Conservation (phyloP, 2,329 filamentous ascomycete species). For the Plectosphaerella plurivora region DNA sequence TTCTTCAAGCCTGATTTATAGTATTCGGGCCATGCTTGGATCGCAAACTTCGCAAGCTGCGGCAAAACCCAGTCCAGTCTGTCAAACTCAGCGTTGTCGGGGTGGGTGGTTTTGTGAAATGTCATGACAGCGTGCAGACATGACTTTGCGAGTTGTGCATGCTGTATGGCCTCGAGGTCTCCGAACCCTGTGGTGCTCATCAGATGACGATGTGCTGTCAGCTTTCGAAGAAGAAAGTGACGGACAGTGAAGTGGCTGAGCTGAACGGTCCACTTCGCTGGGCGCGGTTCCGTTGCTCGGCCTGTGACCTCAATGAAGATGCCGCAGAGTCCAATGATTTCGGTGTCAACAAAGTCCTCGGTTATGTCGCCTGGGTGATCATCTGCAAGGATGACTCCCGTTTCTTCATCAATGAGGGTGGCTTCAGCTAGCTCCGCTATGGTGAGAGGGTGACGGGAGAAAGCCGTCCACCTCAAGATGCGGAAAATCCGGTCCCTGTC, state of each 20-base stretch:
- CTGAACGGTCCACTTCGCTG: slow-evolving; percentile 4
- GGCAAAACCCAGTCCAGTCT: background rate
- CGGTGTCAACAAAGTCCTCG: slow-evolving; percentile 20
- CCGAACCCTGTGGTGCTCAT: background rate
- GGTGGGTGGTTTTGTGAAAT: background rate
- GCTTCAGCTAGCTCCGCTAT: slow-evolving; percentile 19
- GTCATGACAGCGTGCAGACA: slow-evolving; percentile 1
- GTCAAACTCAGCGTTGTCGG: no score
- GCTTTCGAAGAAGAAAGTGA: slow-evolving; percentile 12
- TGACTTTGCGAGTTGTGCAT: background rate
- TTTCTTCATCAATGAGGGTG: slow-evolving; percentile 12
- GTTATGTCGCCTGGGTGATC: slow-evolving; percentile 20
- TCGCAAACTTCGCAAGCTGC: background rate
- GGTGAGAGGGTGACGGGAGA: slow-evolving; percentile 14
- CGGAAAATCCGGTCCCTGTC: slow-evolving; percentile 17
- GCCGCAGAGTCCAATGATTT: slow-evolving; percentile 21
- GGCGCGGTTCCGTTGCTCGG: rapidly evolving
- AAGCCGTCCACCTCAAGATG: slow-evolving; percentile 24
- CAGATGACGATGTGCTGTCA: background rate
- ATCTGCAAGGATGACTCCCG: slow-evolving; percentile 9
- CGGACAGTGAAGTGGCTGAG: slow-evolving; percentile 15
- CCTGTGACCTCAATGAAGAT: slow-evolving; percentile 20
- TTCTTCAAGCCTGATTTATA: background rate
- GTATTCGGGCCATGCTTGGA: slow-evolving; percentile 2
- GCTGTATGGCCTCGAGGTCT: background rate